Percentiles rank a stretch among this genome's conserved stretches.
These are phyloP conservation scores for Phytopythium cucurbitacearum DNA, from an alignment of 352 stramenopile genomes.

Conservation along the genomic window DNA sequence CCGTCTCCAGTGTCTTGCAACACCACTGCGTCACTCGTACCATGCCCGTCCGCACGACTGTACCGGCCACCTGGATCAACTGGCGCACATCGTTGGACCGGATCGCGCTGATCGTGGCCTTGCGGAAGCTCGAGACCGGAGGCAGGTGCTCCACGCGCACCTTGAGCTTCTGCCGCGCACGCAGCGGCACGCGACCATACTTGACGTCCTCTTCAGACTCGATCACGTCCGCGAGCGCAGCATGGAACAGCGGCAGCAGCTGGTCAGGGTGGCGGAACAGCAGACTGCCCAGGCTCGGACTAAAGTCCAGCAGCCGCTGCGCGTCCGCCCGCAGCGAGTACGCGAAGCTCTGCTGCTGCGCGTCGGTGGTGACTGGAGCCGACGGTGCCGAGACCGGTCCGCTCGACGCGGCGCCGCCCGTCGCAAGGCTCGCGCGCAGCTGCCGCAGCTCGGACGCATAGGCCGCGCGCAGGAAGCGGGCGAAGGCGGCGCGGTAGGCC, in stretches of 20 bases:
- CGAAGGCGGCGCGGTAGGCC: slow-evolving; percentile 26
- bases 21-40: slow-evolving; percentile 16
- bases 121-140: slow-evolving; percentile 76
- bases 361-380: neutral
- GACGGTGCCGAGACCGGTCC: neutral
- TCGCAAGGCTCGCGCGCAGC: slow-evolving; percentile 10
- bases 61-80: slow-evolving; percentile 82
- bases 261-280: slow-evolving; percentile 87
- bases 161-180: slow-evolving; percentile 47
- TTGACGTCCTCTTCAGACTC: too few species aligned
- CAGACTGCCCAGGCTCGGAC: slow-evolving; percentile 77
- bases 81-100: slow-evolving; percentile 88
- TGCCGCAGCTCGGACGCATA: slow-evolving; percentile 14
- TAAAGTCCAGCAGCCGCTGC: slow-evolving; percentile 78
- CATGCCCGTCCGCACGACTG: slow-evolving; percentile 89
- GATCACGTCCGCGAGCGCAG: slow-evolving; percentile 52
- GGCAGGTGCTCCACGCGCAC: slow-evolving; percentile 92
- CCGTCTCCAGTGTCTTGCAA: slow-evolving; percentile 1
- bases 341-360: slow-evolving; percentile 17
- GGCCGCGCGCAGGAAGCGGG: slow-evolving; percentile 20
- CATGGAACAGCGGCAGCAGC: slow-evolving; percentile 86
- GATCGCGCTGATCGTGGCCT: slow-evolving; percentile 87
- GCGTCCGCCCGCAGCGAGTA: slow-evolving; percentile 58
- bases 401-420: slow-evolving; percentile 4
- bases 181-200: slow-evolving; percentile 10